Percentiles rank a stretch among this genome's conserved stretches.
Evolutionary conservation across 2,329 filamentous ascomycete genomes (phyloP).

Genomic region (Claviceps sp.): DNA sequence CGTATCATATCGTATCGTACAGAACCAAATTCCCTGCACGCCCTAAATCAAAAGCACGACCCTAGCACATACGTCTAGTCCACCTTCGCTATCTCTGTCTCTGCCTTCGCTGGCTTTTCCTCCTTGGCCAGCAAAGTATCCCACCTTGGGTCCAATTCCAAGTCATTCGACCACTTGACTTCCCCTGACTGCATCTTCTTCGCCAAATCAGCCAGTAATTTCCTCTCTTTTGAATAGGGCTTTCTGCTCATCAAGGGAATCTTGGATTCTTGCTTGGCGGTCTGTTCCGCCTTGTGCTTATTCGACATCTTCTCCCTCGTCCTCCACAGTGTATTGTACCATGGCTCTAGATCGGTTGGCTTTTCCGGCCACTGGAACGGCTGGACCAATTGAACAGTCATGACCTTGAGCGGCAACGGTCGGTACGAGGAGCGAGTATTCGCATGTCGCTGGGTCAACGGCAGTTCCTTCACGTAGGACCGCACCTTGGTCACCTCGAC

Average conservation of each 20-base stretch:
- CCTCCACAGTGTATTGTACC: slow-evolving; percentile 49
- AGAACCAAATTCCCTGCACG: slow-evolving; percentile 1
- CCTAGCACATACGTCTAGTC: neutral
- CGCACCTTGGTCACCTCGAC: slow-evolving; percentile 62
- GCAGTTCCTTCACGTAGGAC: slow-evolving; percentile 57
- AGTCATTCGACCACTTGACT: slow-evolving; percentile 43
- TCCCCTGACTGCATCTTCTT: slow-evolving; percentile 46
- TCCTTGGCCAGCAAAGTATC: slow-evolving; percentile 17
- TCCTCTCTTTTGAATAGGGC: slow-evolving; percentile 26
- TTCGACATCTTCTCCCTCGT: slow-evolving; percentile 35
- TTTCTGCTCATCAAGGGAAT: slow-evolving; percentile 28
- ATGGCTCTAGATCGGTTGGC: slow-evolving; percentile 48
- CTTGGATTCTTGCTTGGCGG: slow-evolving; percentile 19
- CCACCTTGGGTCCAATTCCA: slow-evolving; percentile 34
- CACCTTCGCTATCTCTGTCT: slow-evolving; percentile 10
- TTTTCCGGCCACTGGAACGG: slow-evolving; percentile 79
- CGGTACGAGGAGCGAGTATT: slow-evolving; percentile 49
- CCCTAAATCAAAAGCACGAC: neutral
- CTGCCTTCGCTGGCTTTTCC: slow-evolving; percentile 9
- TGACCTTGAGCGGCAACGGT: slow-evolving; percentile 67
- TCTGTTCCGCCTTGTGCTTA: slow-evolving; percentile 23
- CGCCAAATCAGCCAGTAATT: slow-evolving; percentile 48
- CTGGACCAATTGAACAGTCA: slow-evolving; percentile 80
- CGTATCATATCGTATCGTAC: slow-evolving; percentile 13
- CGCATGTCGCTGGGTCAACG: slow-evolving; percentile 38